Evolutionary conservation across 2,329 filamentous ascomycete species (phyloP).

Genomic region (Fusarium decemcellulare): DNA sequence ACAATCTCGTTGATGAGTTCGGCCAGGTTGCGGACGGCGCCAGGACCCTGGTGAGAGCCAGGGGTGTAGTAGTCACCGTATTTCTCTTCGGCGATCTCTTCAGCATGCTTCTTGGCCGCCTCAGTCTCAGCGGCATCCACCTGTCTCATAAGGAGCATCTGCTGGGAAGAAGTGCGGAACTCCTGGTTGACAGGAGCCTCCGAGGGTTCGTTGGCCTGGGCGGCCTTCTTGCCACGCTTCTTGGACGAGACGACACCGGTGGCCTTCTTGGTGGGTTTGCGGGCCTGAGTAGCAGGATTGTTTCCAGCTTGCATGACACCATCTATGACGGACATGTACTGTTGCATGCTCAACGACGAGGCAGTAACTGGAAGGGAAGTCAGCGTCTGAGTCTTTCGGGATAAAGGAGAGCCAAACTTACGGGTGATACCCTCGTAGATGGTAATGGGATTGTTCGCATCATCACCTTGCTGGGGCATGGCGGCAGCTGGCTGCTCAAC

Average conservation of each 20-base stretch:
- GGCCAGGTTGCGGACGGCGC: not conserved
- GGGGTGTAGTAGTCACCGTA: not conserved
- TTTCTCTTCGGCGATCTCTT: not conserved
- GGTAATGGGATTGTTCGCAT: not conserved
- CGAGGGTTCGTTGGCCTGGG: not conserved
- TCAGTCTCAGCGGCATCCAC: too few relatives aligned
- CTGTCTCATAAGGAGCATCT: not conserved
- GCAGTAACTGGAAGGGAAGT: too few relatives aligned
- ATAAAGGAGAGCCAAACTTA: too few relatives aligned
- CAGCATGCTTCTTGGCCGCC: not conserved
- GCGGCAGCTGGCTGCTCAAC: not conserved
- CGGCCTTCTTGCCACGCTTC: not conserved
- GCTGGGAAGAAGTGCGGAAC: not conserved
- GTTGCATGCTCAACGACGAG: too few relatives aligned
- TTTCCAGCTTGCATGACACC: too few relatives aligned
- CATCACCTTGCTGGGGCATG: not conserved
- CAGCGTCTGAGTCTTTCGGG: too few relatives aligned
- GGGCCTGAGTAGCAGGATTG: too few relatives aligned
- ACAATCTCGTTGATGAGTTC: not conserved
- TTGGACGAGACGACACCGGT: conserved; percentile 7
- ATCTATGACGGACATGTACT: too few relatives aligned
- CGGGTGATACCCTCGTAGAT: not conserved
- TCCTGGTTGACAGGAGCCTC: not conserved
- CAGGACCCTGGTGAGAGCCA: not conserved
- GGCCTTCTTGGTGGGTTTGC: not conserved